Conservation (phyloP, 805 yeast species). For the Zygotorulaspora chibaensis region DNA sequence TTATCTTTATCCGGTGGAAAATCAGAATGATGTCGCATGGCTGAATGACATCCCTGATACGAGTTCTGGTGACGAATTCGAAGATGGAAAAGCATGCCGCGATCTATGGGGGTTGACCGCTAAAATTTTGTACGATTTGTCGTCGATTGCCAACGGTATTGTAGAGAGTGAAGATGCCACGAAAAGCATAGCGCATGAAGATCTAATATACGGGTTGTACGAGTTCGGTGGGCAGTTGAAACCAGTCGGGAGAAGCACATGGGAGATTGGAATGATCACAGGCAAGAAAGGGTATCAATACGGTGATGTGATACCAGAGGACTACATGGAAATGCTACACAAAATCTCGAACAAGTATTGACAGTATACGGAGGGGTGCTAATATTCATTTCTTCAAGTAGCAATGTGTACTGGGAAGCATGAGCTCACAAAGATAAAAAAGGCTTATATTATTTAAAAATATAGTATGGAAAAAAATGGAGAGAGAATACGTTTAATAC, state of each 20-base stretch:
- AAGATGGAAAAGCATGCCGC: constrained; percentile 41
- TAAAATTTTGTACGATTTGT: constrained; percentile 67
- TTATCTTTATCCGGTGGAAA: constrained; percentile 54
- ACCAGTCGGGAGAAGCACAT: constrained; percentile 43
- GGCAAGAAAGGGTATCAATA: constrained; percentile 29
- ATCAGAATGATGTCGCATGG: constrained; percentile 58
- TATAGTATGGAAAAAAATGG: not conserved
- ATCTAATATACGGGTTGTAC: constrained; percentile 53
- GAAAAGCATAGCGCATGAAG: constrained; percentile 56
- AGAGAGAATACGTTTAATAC: constrained; percentile 1
- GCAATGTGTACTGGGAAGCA: not conserved
- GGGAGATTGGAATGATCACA: constrained; percentile 52
- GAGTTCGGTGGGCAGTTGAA: constrained; percentile 53
- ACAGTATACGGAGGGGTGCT: not conserved
- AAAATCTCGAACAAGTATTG: constrained; percentile 6
- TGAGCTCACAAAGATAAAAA: not conserved
- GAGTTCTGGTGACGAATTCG: constrained; percentile 51
- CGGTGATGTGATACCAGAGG: constrained; percentile 35
- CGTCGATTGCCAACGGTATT: constrained; percentile 46
- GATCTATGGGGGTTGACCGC: constrained; percentile 85
- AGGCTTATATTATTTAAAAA: not conserved
- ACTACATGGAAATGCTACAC: constrained; percentile 14
- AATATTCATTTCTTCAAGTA: not conserved
- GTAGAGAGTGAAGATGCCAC: constrained; percentile 33
- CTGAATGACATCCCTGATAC: constrained; percentile 54